Conservation (phyloP, 345 rosid species). For the Conringia planisiliqua region DNA sequence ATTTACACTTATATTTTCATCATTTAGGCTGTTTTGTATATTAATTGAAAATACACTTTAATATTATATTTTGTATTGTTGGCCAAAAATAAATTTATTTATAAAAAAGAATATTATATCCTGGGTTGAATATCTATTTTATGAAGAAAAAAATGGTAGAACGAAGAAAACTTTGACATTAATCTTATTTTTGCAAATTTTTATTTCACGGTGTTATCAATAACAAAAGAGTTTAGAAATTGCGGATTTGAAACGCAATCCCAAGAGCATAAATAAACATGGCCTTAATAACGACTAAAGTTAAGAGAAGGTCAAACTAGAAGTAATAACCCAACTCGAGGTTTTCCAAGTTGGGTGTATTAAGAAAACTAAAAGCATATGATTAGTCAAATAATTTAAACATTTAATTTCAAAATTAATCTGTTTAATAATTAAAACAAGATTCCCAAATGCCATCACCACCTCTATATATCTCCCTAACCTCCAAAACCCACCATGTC, state of each 20-base stretch:
- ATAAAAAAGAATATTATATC: background rate
- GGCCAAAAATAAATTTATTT: background rate
- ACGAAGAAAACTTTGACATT: background rate
- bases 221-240: background rate
- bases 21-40: background rate
- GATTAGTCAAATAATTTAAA: constrained; percentile 18
- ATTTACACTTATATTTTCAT: background rate
- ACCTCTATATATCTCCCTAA: constrained; percentile 27
- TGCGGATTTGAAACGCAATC: constrained; percentile 9
- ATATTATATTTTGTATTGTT: background rate
- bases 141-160: background rate
- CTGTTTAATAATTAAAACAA: constrained; percentile 1
- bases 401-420: constrained; percentile 13
- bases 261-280: constrained; percentile 24
- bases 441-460: constrained; percentile 26
- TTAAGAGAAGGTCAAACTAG: constrained; percentile 27
- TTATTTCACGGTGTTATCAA: background rate
- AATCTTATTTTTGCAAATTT: background rate
- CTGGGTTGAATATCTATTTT: background rate
- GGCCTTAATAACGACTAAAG: constrained; percentile 11
- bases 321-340: background rate
- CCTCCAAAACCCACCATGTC: constrained; percentile 25
- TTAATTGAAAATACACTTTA: background rate
- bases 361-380: constrained; percentile 29
- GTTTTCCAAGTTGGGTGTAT: constrained; percentile 28